Percentiles rank a stretch among this genome's conserved stretches.
These are phyloP conservation scores for Tulasnella sp. DNA, from an alignment of 768 basidiomycete species.

Conservation along the genomic window DNA sequence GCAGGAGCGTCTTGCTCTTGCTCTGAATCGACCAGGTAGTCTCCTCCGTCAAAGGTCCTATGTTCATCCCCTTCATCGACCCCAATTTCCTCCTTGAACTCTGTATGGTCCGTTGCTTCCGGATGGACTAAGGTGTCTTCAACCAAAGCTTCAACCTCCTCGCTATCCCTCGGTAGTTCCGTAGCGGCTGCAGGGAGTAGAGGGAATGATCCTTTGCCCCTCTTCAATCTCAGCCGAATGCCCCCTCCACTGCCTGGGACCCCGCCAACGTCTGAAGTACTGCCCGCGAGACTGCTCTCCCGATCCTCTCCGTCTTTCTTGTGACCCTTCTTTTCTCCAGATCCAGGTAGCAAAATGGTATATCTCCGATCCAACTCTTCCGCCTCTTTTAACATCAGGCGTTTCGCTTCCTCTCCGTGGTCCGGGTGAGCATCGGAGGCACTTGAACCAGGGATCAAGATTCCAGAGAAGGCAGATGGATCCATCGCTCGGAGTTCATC, in stretches of 20 bases:
- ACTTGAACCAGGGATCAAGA: conserved; percentile 23
- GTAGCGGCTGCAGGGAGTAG: background rate
- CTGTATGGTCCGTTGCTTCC: conserved; percentile 12
- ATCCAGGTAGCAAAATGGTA: conserved; percentile 45
- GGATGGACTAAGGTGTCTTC: conserved; percentile 1
- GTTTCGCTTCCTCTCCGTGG: conserved; percentile 53
- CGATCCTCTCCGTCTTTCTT: conserved; percentile 31
- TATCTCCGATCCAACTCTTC: conserved; percentile 62
- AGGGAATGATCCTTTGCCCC: conserved; percentile 8
- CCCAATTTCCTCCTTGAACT: conserved; percentile 25
- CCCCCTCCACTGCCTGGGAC: background rate
- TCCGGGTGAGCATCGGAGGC: conserved; percentile 31
- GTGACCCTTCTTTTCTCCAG: conserved; percentile 26
- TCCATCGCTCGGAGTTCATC: conserved; percentile 72
- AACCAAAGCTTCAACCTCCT: conserved; percentile 25
- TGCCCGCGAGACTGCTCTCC: background rate
- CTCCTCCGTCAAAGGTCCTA: conserved; percentile 9
- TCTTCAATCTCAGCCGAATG: conserved; percentile 18
- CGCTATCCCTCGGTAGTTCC: conserved; percentile 14
- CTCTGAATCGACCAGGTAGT: conserved; percentile 14
- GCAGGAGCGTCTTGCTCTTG: background rate
- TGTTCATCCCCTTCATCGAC: conserved; percentile 15
- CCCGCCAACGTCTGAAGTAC: background rate
- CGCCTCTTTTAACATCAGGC: conserved; percentile 69
- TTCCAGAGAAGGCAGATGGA: conserved; percentile 3